phyloP scores from a whole-genome alignment of 164 flowering plant species.

The Aristolochia fimbriata region DNA sequence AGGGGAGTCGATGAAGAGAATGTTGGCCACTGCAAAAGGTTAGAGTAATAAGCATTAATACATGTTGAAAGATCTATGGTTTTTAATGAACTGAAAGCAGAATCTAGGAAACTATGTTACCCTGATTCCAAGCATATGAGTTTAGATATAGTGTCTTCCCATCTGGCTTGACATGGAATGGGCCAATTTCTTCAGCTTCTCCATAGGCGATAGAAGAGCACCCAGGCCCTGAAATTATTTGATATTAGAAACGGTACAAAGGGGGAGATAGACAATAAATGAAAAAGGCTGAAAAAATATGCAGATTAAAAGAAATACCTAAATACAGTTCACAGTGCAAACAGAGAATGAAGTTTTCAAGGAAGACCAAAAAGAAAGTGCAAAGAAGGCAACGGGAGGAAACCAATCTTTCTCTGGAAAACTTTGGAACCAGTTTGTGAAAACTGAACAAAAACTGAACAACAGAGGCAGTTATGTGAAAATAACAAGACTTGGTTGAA shows the following conservation, averaged over 20 bases:
- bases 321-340: background rate
- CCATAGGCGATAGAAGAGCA: slow-evolving; percentile 92
- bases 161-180: slow-evolving; percentile 71
- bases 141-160: slow-evolving; percentile 71
- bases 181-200: slow-evolving; percentile 83
- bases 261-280: background rate
- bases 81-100: background rate
- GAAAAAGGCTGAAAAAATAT: background rate
- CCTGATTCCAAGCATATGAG: slow-evolving; percentile 85
- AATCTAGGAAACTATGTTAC: slow-evolving; percentile 17
- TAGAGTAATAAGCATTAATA: background rate
- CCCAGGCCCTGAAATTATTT: slow-evolving; percentile 59
- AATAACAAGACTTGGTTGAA: too few species aligned
- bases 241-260: background rate
- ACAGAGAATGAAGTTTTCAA: background rate
- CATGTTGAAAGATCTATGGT: background rate
- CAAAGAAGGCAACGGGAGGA: background rate
- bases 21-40: slow-evolving; percentile 57
- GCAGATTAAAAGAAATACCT: background rate
- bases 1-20: slow-evolving; percentile 70
- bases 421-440: background rate
- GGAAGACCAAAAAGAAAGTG: background rate
- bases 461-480: too few species aligned
- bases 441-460: too few species aligned
- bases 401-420: background rate